Conservation (phyloP, 371 early-diverging fungal genomes). For the Coemansia sp. region DNA sequence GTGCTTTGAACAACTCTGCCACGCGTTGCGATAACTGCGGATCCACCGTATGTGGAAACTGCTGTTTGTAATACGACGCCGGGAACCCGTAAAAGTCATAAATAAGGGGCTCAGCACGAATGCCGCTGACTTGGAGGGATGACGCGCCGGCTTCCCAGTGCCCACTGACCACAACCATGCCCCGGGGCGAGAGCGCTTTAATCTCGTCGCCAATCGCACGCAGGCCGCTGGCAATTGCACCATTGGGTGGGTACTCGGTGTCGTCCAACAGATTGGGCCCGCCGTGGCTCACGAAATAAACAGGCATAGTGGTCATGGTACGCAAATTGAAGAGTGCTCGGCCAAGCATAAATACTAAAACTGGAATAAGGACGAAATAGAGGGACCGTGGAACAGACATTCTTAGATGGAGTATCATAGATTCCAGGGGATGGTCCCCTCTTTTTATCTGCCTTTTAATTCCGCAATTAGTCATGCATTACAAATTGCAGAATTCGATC, state of each 20-base stretch:
- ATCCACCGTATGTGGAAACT: conserved; percentile 60
- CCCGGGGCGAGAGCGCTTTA: conserved; percentile 55
- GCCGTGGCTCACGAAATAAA: conserved; percentile 36
- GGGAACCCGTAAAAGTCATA: conserved; percentile 70
- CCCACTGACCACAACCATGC: conserved; percentile 59
- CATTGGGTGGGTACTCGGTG: conserved; percentile 55
- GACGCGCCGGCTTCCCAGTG: conserved; percentile 58
- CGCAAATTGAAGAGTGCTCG: neutral
- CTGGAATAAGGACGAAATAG: too few relatives aligned
- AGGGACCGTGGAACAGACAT: too few relatives aligned
- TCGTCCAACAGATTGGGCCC: conserved; percentile 62
- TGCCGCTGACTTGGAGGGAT: conserved; percentile 40
- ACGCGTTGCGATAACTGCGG: conserved; percentile 58
- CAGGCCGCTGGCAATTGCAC: conserved; percentile 43
- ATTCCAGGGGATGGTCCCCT: too few relatives aligned
- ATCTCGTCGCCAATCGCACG: conserved; percentile 54
- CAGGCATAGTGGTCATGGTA: conserved; percentile 15
- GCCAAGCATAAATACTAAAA: too few relatives aligned
- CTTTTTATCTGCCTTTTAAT: too few relatives aligned
- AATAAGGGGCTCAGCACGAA: conserved; percentile 57
- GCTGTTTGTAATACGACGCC: conserved; percentile 56
- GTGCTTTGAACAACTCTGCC: conserved; percentile 56
- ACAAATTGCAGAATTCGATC: too few relatives aligned
- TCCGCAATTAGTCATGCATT: too few relatives aligned
- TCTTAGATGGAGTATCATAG: too few relatives aligned